These are phyloP conservation scores for Cenchrus fungigraminus DNA, from an alignment of 176 grass and related monocot genomes.

Conservation along the genomic window DNA sequence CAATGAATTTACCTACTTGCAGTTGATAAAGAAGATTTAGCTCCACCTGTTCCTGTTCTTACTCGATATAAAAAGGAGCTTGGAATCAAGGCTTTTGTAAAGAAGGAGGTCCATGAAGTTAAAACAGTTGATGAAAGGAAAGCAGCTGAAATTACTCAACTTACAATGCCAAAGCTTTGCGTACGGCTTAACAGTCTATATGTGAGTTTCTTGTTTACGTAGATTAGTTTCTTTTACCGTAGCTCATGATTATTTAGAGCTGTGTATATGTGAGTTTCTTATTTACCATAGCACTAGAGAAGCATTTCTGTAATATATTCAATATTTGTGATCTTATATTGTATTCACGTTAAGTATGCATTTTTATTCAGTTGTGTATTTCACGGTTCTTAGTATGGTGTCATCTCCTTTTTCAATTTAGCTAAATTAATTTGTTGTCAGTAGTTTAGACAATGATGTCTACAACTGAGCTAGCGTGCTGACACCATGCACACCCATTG, in stretches of 20 bases:
- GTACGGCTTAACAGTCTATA: slow-evolving; percentile 96
- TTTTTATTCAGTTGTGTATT: slow-evolving; percentile 24
- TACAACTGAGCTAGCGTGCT: slow-evolving; percentile 21
- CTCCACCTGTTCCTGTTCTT: slow-evolving; percentile 89
- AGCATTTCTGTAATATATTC: slow-evolving; percentile 23
- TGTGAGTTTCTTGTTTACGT: slow-evolving; percentile 65
- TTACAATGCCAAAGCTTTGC: slow-evolving; percentile 80
- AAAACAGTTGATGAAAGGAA: slow-evolving; percentile 78
- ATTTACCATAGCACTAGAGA: slow-evolving; percentile 1
- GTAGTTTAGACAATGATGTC: slow-evolving; percentile 18
- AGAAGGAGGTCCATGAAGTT: slow-evolving; percentile 74
- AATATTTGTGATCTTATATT: slow-evolving; percentile 4
- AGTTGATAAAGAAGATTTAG: slow-evolving; percentile 92
- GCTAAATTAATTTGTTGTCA: slow-evolving; percentile 5
- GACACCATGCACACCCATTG: slow-evolving; percentile 14
- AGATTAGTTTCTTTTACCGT: slow-evolving; percentile 42
- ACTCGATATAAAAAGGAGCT: slow-evolving; percentile 95
- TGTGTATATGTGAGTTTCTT: slow-evolving; percentile 84
- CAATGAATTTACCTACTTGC: slow-evolving; percentile 38
- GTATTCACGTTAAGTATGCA: not conserved
- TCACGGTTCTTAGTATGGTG: not conserved
- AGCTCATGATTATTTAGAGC: slow-evolving; percentile 15
- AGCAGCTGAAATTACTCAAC: slow-evolving; percentile 79
- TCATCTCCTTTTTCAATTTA: slow-evolving; percentile 18
- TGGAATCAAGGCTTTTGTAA: slow-evolving; percentile 92